Evolutionary conservation across 495 filamentous ascomycete genomes (phyloP).

Genomic region (Parathielavia appendiculata): DNA sequence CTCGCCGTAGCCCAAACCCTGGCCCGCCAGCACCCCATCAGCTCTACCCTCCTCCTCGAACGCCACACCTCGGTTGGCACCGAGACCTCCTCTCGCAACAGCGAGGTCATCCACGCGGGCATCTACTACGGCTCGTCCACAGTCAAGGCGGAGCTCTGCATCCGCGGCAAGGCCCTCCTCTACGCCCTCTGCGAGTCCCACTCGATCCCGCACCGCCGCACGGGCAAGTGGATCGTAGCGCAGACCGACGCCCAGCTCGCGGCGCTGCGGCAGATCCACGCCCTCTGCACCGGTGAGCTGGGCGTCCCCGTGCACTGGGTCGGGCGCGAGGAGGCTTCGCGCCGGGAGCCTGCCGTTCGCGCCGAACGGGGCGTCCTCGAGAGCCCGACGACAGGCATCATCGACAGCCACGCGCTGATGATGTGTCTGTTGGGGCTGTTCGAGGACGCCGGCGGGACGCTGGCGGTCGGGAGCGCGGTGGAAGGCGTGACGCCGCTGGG

Average conservation of each 20-base stretch:
- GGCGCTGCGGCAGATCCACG: conserved; percentile 60
- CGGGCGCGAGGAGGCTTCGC: conserved; percentile 50
- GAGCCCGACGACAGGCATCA: conserved; percentile 78
- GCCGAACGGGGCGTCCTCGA: conserved; percentile 74
- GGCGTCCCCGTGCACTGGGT: conserved; percentile 72
- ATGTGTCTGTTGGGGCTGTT: conserved; percentile 66
- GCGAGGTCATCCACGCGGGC: conserved; percentile 94
- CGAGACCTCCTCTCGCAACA: conserved; percentile 90
- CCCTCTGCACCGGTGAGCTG: conserved; percentile 55
- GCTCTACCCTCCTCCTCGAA: conserved; percentile 75
- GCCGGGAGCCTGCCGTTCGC: conserved; percentile 67
- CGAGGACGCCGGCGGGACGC: conserved; percentile 68
- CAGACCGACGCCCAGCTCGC: conserved; percentile 67
- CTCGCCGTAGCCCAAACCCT: conserved; percentile 79
- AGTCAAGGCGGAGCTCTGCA: conserved; percentile 80
- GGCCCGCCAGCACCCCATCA: conserved; percentile 47
- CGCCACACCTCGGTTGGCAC: conserved; percentile 71
- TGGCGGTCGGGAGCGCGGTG: conserved; percentile 62
- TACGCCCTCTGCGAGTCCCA: conserved; percentile 70
- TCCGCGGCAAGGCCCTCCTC: conserved; percentile 66
- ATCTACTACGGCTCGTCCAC: conserved; percentile 77
- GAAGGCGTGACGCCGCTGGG: conserved; percentile 55
- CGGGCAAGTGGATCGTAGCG: conserved; percentile 93
- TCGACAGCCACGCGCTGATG: conserved; percentile 86
- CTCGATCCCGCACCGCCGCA: conserved; percentile 64